Evolutionary conservation across 768 basidiomycete species (phyloP).

Genomic region (Scleroderma bovista): DNA sequence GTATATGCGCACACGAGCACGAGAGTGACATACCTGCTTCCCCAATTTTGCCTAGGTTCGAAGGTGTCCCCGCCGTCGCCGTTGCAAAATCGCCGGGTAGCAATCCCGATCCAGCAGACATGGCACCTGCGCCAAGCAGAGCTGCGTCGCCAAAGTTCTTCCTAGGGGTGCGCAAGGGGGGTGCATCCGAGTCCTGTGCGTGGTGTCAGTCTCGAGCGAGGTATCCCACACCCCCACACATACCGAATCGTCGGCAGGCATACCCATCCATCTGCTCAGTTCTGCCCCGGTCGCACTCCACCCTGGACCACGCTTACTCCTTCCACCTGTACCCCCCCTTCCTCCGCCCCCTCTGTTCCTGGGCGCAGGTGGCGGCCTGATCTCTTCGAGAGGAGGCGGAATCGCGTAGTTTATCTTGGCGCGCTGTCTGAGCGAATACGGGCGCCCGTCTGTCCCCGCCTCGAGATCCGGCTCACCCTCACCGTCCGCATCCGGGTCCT

Average conservation of each 20-base stretch:
- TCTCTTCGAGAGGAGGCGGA: constrained; percentile 74
- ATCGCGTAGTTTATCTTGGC: constrained; percentile 71
- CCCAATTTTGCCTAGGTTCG: constrained; percentile 80
- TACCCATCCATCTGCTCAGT: constrained; percentile 72
- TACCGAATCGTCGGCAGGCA: constrained; percentile 66
- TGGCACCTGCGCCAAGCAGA: constrained; percentile 43
- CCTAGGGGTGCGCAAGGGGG: constrained; percentile 60
- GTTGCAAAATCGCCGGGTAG: constrained; percentile 55
- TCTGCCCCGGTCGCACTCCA: constrained; percentile 81
- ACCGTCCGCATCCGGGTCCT: constrained; percentile 33
- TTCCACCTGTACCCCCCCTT: constrained; percentile 36
- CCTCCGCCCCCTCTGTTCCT: constrained; percentile 32
- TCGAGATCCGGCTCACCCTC: constrained; percentile 37
- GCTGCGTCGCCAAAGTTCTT: constrained; percentile 58
- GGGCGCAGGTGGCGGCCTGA: constrained; percentile 31
- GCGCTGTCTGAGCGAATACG: constrained; percentile 62
- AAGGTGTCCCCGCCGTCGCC: constrained; percentile 69
- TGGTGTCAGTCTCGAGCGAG: not conserved
- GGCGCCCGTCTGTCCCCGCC: constrained; percentile 32
- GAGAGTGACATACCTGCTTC: constrained; percentile 51
- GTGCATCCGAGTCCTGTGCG: constrained; percentile 63
- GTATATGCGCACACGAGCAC: constrained; percentile 13
- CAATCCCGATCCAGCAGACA: constrained; percentile 50
- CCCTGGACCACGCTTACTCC: constrained; percentile 47
- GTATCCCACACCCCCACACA: constrained; percentile 7